Evolutionary conservation across 352 stramenopile species (phyloP).

Genomic region (Pythium aristosporum): DNA sequence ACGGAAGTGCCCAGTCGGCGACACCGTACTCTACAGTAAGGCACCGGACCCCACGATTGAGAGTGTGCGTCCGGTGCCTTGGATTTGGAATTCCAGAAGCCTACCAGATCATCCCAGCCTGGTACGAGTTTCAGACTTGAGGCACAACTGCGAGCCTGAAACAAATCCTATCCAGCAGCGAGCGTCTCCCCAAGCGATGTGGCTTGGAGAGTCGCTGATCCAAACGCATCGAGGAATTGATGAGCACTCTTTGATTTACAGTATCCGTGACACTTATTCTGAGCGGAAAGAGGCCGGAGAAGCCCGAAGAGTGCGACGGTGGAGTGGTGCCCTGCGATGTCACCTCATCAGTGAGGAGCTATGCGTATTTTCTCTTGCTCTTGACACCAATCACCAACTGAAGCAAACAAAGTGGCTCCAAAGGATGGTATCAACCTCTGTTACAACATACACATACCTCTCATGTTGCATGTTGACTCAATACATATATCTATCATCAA

Average conservation of each 20-base stretch:
- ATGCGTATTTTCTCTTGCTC: constrained; percentile 1
- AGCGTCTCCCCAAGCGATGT: too few species aligned
- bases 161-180: too few species aligned
- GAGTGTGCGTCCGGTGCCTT: background rate
- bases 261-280: too few species aligned
- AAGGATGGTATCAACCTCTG: background rate
- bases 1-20: background rate
- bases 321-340: background rate
- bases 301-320: background rate
- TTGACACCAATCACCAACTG: constrained; percentile 17
- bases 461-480: background rate
- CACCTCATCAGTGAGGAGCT: constrained; percentile 8
- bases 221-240: too few species aligned
- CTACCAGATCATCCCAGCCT: background rate
- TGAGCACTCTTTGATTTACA: too few species aligned
- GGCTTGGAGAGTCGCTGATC: too few species aligned
- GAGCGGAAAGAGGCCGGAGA: background rate
- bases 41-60: background rate
- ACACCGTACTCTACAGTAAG: background rate
- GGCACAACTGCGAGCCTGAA: too few species aligned
- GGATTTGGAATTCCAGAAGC: too few species aligned
- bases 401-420: constrained; percentile 13
- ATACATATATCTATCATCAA: background rate
- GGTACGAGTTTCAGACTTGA: too few species aligned
- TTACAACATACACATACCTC: background rate